Conservation (phyloP, 495 filamentous ascomycete species). For the Penicillium odoratum region DNA sequence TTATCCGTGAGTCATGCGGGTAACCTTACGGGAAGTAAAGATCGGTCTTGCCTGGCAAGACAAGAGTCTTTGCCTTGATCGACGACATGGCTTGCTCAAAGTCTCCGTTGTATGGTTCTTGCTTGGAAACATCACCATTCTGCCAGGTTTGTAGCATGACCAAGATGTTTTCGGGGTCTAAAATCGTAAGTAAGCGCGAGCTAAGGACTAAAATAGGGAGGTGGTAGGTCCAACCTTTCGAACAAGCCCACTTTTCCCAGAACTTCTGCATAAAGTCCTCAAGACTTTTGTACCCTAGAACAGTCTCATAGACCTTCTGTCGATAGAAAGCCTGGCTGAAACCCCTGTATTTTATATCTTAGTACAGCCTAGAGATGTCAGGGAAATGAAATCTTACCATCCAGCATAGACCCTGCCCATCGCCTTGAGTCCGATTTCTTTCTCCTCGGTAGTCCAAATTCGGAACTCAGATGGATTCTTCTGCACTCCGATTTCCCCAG, state of each 20-base stretch:
- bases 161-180: slow-evolving; percentile 67
- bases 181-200: neutral
- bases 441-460: slow-evolving; percentile 57
- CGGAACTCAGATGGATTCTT: slow-evolving; percentile 39
- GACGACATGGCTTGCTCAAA: slow-evolving; percentile 64
- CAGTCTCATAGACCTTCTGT: slow-evolving; percentile 60
- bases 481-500: slow-evolving; percentile 39
- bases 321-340: slow-evolving; percentile 74
- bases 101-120: slow-evolving; percentile 63
- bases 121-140: slow-evolving; percentile 61
- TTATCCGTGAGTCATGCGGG: neutral
- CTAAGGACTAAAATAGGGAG: neutral
- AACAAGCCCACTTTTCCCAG: slow-evolving; percentile 70
- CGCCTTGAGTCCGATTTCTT: slow-evolving; percentile 62
- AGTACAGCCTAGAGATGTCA: neutral
- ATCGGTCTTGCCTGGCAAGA: slow-evolving; percentile 66
- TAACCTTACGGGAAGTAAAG: slow-evolving; percentile 67
- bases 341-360: slow-evolving; percentile 39
- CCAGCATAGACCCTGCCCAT: slow-evolving; percentile 72
- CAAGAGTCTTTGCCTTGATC: slow-evolving; percentile 66
- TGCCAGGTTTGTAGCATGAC: slow-evolving; percentile 76
- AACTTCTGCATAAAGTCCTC: slow-evolving; percentile 71
- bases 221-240: slow-evolving; percentile 47
- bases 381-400: slow-evolving; percentile 46
- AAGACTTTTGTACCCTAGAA: slow-evolving; percentile 58